Base-by-base conservation (phyloP, 2,329 filamentous ascomycete genomes). In the Aspergillus fijiensis region DNA sequence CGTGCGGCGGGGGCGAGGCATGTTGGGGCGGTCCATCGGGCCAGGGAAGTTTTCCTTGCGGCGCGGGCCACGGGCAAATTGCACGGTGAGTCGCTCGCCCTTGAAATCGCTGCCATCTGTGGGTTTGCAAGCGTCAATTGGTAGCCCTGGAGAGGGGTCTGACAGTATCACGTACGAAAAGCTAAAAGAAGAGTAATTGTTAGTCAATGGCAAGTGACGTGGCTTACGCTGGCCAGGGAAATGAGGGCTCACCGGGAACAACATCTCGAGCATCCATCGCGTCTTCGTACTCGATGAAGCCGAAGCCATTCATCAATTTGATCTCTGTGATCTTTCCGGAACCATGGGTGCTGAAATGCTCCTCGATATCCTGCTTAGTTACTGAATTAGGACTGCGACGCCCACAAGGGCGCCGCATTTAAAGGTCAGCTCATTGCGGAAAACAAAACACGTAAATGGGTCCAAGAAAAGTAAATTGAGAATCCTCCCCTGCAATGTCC, bases 251-350 rank as follows among this genome's bases (percentile, higher is more conserved):
- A 97, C 95, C 94, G 79, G 95, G 95, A 73, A 99, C 95, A 66
- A 99, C 93, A 81, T 99, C 95, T 75, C 94, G 90, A 69, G 95
- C 95, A 81, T 99, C 95, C 90, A 97, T 91, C 60, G 92, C 88
- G 81, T 98, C 95, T 80, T 97, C 96, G 80, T 98, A 99, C 80
- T 99, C 95, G 76, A 99, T 96, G 83, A 99, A 99, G 77, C 95
- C 95, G 76, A 99, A 99, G 74, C 95, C 95, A 77, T 96, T 98
- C 95, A 99, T 99, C 66, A 99, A 87, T 84, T 99, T 99, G 82
- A 99, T 94, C 82, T 99, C 95, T 69, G 90, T 95, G 76, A 99
- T 98, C 78, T 96, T 92, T 78, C 95, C 95, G 70, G 92, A 94
- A 76, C 94, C 95, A 87, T 97, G 92, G 74, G 88, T 92, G 77